A percentile compares a stretch with the other conserved stretches of the same genome.
These are phyloP conservation scores for Starmerella scarabaei DNA, from an alignment of 805 yeast genomes.

Conservation along the genomic window DNA sequence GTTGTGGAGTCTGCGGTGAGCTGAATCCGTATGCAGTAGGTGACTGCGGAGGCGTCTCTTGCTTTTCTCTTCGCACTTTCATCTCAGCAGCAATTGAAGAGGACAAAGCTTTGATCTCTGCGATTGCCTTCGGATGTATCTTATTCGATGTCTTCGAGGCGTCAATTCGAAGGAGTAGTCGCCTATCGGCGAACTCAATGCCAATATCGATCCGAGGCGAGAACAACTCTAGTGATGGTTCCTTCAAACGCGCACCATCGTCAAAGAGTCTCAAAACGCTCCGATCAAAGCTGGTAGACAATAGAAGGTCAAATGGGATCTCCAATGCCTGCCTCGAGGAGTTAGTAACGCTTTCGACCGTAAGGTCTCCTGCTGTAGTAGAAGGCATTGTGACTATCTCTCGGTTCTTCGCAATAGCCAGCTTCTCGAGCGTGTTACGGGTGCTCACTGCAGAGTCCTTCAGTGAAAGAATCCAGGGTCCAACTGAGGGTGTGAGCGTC, in stretches of 20 bases:
- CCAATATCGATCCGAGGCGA: slow-evolving; percentile 63
- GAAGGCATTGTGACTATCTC: not conserved
- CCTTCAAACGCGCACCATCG: slow-evolving; percentile 16
- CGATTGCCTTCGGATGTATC: slow-evolving; percentile 52
- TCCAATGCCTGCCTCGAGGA: not conserved
- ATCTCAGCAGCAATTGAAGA: slow-evolving; percentile 35
- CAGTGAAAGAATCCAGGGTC: slow-evolving; percentile 38
- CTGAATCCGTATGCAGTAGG: not conserved
- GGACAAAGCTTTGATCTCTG: slow-evolving; percentile 33
- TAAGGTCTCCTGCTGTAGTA: not conserved
- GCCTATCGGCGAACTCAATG: slow-evolving; percentile 33
- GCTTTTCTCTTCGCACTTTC: slow-evolving; percentile 24
- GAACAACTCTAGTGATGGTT: slow-evolving; percentile 38
- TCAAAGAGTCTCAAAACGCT: slow-evolving; percentile 18
- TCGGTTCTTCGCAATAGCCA: not conserved
- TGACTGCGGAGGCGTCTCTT: not conserved
- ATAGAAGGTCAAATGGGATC: slow-evolving; percentile 9
- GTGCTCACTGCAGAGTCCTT: slow-evolving; percentile 31
- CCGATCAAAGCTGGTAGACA: slow-evolving; percentile 14
- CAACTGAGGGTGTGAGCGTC: slow-evolving; percentile 22
- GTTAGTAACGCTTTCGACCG: not conserved
- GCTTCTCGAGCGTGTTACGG: slow-evolving; percentile 1
- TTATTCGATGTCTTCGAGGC: slow-evolving; percentile 63
- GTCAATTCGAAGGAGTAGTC: slow-evolving; percentile 36
- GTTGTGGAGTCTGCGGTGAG: not conserved